Base-by-base conservation (phyloP, 1,284 basidiomycete genomes). In the Marasmius tenuissimus region DNA sequence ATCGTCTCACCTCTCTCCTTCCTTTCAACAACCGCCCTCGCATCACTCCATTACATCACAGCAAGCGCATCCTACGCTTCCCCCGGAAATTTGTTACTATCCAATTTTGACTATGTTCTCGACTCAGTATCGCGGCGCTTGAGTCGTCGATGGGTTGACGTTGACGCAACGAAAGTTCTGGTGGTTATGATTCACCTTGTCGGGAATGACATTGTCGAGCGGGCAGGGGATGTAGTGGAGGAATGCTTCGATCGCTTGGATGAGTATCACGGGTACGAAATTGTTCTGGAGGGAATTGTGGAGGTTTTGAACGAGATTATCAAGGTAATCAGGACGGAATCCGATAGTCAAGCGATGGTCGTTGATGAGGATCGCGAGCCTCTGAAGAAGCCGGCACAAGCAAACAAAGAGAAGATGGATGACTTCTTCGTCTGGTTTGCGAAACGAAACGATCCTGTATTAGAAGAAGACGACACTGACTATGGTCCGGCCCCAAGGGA, bases 231-330 rank as follows among this genome's bases (percentile, higher is more conserved):
- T 72, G 87, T 97, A 3, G 93, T 97, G 4, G 96, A 97, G 72
- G 95, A 96, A 73, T 95, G 96, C 64, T 97, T 97, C 68, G 95
- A 97, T 73, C 86, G 94, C 33, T 78, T 97, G 22, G 96, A 97
- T 68, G 93, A 96, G 64, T 97, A 87, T 71, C 95, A 97, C 72
- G 95, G 94, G 10, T 97, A 97, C 74, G 85, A 87, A 27, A 78
- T 90, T 6, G 82, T 97, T 37, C 89, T 97, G 9, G 92, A 94
- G 64, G 90, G 93, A 0, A 79, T 98, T 2, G 82, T 97, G n/a
- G 91, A 92, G 63, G 94, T 93, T n/a, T 78, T 97, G 65, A 81
- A 81, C 35, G 89, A 90, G 69, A 91, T 93, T 2, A 82, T 93
- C 63, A 84, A 84, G 52, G 86, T 86, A n/a, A 82, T 92, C 38